These are phyloP conservation scores for Sporothrix inflata DNA, from an alignment of 2,329 filamentous ascomycete species.

Conservation along the genomic window DNA sequence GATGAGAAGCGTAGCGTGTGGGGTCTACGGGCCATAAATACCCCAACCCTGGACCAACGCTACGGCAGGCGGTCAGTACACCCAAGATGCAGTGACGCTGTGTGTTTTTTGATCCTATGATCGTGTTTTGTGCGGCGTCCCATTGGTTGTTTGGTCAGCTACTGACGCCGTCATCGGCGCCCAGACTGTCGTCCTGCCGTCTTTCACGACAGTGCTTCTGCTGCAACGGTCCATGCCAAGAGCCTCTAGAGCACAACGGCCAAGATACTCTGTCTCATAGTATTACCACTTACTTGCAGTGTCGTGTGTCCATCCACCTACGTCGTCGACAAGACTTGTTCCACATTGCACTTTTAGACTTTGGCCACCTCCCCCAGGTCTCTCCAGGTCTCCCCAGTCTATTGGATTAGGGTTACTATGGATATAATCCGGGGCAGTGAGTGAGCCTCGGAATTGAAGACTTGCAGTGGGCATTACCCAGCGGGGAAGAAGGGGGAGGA, in stretches of 20 bases:
- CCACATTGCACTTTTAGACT: not conserved
- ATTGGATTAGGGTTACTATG: not conserved
- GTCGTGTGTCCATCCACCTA: not conserved
- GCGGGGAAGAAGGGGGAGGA: not conserved
- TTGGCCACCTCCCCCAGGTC: not conserved
- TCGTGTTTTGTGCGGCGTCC: not conserved
- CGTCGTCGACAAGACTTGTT: not conserved
- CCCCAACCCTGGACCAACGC: conserved; percentile 10
- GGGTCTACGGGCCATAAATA: conserved; percentile 21
- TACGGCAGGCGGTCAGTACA: not conserved
- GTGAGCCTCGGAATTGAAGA: not conserved
- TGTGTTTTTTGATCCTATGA: not conserved
- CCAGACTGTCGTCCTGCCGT: not conserved
- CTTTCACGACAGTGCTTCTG: not conserved
- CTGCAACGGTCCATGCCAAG: not conserved
- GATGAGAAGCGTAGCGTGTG: conserved; percentile 17
- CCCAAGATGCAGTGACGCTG: not conserved
- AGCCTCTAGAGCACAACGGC: not conserved
- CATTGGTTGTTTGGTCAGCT: not conserved
- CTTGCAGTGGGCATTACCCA: not conserved
- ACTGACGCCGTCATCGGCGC: not conserved
- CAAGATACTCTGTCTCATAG: not conserved
- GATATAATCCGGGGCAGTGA: not conserved
- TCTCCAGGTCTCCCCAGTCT: not conserved
- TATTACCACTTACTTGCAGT: not conserved